Evolutionary conservation across 2,329 filamentous ascomycete species (phyloP).

Genomic region (Ceratocystis cubensis): DNA sequence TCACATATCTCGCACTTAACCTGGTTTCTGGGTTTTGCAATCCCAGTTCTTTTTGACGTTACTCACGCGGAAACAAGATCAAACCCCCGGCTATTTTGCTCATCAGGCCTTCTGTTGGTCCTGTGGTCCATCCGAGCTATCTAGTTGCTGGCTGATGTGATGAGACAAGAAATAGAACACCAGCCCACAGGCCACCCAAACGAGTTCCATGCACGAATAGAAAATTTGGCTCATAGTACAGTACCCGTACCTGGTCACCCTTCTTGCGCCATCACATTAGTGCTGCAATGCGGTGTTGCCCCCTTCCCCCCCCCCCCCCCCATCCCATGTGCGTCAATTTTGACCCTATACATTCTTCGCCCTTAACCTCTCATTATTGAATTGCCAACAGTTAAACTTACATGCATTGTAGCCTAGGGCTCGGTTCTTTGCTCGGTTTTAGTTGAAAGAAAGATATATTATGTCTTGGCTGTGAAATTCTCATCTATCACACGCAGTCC

Average conservation of each 20-base stretch:
- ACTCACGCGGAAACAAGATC: neutral
- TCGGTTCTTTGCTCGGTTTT: neutral
- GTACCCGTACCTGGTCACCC: neutral
- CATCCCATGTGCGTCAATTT: neutral
- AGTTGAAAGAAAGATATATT: neutral
- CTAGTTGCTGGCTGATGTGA: neutral
- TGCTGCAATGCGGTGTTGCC: neutral
- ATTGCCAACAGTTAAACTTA: neutral
- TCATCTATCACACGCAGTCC: neutral
- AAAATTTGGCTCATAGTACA: neutral
- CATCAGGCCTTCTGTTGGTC: neutral
- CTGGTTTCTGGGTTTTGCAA: slow-evolving; percentile 8
- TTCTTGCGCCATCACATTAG: no score
- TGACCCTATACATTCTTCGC: neutral
- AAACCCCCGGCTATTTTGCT: neutral
- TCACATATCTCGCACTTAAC: neutral
- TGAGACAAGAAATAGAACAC: neutral
- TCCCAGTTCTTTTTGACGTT: neutral
- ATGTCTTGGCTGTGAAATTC: neutral
- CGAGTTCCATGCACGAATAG: neutral
- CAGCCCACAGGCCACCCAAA: neutral
- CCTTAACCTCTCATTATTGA: neutral
- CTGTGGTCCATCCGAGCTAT: neutral
- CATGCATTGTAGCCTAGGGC: neutral
- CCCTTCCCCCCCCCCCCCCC: no score